Conservation (phyloP, 495 filamentous ascomycete genomes). For the Parathielavia appendiculata region DNA sequence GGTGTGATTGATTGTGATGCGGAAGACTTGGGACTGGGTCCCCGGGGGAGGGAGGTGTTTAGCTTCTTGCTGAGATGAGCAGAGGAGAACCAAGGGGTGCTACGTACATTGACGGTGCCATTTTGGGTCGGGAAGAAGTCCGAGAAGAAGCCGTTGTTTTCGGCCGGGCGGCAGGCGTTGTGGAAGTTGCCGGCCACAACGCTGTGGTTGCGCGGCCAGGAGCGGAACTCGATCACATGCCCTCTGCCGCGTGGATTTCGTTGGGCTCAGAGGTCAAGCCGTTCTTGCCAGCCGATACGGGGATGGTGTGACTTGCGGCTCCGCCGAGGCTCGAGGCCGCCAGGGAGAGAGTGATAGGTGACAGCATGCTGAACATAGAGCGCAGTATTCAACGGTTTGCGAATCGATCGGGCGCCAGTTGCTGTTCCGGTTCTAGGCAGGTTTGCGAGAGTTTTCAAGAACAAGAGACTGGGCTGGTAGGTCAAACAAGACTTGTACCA, state of each 20-base stretch:
- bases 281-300: slow-evolving; percentile 26
- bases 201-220: slow-evolving; percentile 48
- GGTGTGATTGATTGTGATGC: slow-evolving; percentile 48
- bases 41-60: no score
- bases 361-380: no score
- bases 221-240: slow-evolving; percentile 51
- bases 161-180: slow-evolving; percentile 43
- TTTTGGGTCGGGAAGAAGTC: slow-evolving; percentile 39
- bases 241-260: slow-evolving; percentile 35
- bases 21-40: slow-evolving; percentile 37
- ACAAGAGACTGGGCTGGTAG: no score
- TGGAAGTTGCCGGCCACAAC: slow-evolving; percentile 45
- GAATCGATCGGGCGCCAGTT: no score
- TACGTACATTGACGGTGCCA: slow-evolving; percentile 24
- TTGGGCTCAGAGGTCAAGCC: slow-evolving; percentile 32
- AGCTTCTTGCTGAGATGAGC: neutral
- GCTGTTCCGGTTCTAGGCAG: no score
- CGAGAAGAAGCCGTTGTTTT: slow-evolving; percentile 40
- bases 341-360: no score
- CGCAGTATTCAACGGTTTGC: no score
- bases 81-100: neutral
- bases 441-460: no score
- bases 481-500: no score
- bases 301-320: slow-evolving; percentile 23
- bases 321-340: slow-evolving; percentile 21